phyloP scores from a whole-genome alignment of 306 rosid genomes.

The Cucurbita pepo region DNA sequence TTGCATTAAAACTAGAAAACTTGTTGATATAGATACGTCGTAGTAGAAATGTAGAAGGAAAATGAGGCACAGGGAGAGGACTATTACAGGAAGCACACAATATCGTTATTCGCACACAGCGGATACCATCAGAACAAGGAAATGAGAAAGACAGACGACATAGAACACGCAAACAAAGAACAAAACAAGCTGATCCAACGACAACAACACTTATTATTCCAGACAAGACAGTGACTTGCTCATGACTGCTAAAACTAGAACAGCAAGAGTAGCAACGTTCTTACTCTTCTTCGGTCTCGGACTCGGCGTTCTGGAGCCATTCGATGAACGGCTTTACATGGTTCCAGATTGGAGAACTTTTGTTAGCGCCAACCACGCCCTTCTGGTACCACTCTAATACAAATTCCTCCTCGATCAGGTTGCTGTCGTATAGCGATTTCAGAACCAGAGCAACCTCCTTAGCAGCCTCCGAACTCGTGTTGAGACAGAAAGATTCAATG shows the following conservation, averaged over 20 bases:
- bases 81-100: background rate
- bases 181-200: background rate
- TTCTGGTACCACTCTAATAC: constrained; percentile 33
- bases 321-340: constrained; percentile 34
- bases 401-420: constrained; percentile 28
- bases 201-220: background rate
- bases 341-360: constrained; percentile 31
- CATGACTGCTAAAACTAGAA: background rate
- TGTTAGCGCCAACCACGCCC: constrained; percentile 22
- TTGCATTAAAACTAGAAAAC: too few species aligned
- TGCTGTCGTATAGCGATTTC: constrained; percentile 32
- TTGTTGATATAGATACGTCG: too few species aligned
- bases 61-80: background rate
- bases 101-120: background rate
- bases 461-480: constrained; percentile 19
- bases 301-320: constrained; percentile 59
- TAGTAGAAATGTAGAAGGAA: background rate
- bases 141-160: background rate
- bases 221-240: background rate
- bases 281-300: constrained; percentile 47
- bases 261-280: background rate
- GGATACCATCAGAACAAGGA: background rate
- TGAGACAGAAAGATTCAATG: constrained; percentile 21
- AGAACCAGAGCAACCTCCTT: constrained; percentile 42
- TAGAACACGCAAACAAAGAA: background rate